Percentiles rank a stretch among this genome's conserved stretches.
Evolutionary conservation across 352 stramenopile genomes (phyloP).

Genomic region (Stramenopiles sp.): DNA sequence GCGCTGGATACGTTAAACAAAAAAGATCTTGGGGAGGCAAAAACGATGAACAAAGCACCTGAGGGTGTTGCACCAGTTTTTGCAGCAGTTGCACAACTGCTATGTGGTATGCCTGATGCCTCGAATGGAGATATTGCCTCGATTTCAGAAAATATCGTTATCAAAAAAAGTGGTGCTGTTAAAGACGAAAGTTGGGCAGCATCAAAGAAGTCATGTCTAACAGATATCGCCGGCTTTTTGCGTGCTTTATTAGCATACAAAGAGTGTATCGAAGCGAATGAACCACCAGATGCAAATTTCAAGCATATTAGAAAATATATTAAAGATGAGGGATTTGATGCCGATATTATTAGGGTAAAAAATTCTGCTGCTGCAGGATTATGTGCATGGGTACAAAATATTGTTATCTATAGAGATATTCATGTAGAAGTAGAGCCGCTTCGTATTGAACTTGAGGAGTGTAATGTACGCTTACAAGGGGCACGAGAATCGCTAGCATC

Average conservation of each 20-base stretch:
- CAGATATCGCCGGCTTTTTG: too few species aligned
- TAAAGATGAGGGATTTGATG: conserved; percentile 72
- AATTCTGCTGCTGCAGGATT: conserved; percentile 60
- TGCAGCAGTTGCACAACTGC: too few species aligned
- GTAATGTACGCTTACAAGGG: conserved; percentile 71
- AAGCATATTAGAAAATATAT: too few species aligned
- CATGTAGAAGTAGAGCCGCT: conserved; percentile 78
- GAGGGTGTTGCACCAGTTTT: conserved; percentile 82
- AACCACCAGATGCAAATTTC: too few species aligned
- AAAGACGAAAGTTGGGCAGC: too few species aligned
- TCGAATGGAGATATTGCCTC: too few species aligned
- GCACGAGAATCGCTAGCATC: conserved; percentile 42
- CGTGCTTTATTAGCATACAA: too few species aligned
- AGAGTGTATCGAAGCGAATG: too few species aligned
- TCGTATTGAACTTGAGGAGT: conserved; percentile 83
- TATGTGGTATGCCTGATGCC: too few species aligned
- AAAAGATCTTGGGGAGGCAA: conserved; percentile 83
- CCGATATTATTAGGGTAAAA: conserved; percentile 80
- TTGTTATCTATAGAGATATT: conserved; percentile 67
- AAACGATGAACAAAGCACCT: conserved; percentile 81
- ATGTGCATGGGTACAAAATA: conserved; percentile 77
- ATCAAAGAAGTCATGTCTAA: too few species aligned
- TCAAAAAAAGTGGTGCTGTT: too few species aligned
- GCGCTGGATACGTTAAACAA: conserved; percentile 92
- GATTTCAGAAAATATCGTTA: too few species aligned